Percentiles rank a stretch among this genome's conserved stretches.
These are phyloP conservation scores for Bauhinia variegata DNA, from an alignment of 306 rosid genomes.

Conservation along the genomic window DNA sequence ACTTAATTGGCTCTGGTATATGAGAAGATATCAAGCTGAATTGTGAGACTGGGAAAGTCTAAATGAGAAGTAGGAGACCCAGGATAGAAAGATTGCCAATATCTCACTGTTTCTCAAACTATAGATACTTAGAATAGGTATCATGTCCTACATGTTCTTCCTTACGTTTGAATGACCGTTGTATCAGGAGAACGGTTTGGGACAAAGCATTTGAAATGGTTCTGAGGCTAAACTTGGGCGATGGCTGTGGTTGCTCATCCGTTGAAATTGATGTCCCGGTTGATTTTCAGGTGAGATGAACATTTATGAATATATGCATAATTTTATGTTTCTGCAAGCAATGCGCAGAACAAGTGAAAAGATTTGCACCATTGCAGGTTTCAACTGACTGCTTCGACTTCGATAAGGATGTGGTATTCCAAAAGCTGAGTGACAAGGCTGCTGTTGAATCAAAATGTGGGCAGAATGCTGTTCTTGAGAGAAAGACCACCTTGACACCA, in stretches of 20 bases:
- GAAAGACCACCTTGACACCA: conserved; percentile 54
- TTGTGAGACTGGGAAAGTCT: conserved; percentile 4
- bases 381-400: conserved; percentile 60
- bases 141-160: conserved; percentile 18
- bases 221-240: conserved; percentile 78
- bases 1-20: background rate
- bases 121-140: conserved; percentile 1
- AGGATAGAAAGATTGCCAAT: conserved; percentile 6
- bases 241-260: conserved; percentile 78
- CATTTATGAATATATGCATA: too few relatives aligned
- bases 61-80: background rate
- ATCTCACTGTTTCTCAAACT: conserved; percentile 11
- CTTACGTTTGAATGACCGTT: conserved; percentile 43
- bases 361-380: conserved; percentile 66
- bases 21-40: conserved; percentile 22
- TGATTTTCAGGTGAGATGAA: conserved; percentile 73
- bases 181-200: conserved; percentile 72
- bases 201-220: conserved; percentile 80
- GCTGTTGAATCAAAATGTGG: conserved; percentile 70
- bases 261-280: conserved; percentile 69
- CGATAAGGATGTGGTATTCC: conserved; percentile 63
- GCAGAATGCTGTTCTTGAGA: conserved; percentile 70
- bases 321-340: too few relatives aligned
- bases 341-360: too few relatives aligned
- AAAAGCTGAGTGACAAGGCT: conserved; percentile 73